Percentiles rank a stretch among this genome's conserved stretches.
Conservation (phyloP, 2,329 filamentous ascomycete genomes). For the Neonectria magnoliae region DNA sequence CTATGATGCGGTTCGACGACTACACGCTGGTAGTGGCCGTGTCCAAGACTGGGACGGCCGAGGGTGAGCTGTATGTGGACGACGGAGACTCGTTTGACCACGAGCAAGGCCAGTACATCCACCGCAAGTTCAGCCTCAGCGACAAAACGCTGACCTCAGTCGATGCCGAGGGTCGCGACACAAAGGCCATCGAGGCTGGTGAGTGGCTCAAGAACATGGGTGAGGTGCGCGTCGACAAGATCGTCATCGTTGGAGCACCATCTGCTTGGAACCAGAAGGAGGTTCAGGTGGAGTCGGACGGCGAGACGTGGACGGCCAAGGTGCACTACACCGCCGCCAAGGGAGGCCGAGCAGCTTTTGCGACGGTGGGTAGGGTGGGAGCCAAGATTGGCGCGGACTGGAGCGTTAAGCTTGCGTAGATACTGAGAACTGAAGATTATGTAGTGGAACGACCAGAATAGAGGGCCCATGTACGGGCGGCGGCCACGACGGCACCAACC, state of each 20-base stretch:
- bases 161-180: conserved; percentile 68
- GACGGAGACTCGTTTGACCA: conserved; percentile 95
- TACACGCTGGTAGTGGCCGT: conserved; percentile 87
- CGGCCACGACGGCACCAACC: conserved; percentile 25
- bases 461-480: conserved; percentile 15
- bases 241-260: conserved; percentile 85
- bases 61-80: conserved; percentile 88
- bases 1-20: conserved; percentile 92
- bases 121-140: conserved; percentile 79
- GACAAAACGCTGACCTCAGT: conserved; percentile 71
- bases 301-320: conserved; percentile 64
- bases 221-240: conserved; percentile 81
- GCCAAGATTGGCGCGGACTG: conserved; percentile 65
- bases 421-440: conserved; percentile 12
- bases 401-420: conserved; percentile 52
- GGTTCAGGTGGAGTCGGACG: conserved; percentile 65
- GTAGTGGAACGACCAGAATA: conserved; percentile 36
- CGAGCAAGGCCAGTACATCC: conserved; percentile 85
- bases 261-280: conserved; percentile 73
- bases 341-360: conserved; percentile 61
- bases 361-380: conserved; percentile 62
- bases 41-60: conserved; percentile 68
- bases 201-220: conserved; percentile 83
- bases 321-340: conserved; percentile 67
- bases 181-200: conserved; percentile 66